phyloP scores from a whole-genome alignment of 2,329 filamentous ascomycete genomes.

The Fusarium sp. region DNA sequence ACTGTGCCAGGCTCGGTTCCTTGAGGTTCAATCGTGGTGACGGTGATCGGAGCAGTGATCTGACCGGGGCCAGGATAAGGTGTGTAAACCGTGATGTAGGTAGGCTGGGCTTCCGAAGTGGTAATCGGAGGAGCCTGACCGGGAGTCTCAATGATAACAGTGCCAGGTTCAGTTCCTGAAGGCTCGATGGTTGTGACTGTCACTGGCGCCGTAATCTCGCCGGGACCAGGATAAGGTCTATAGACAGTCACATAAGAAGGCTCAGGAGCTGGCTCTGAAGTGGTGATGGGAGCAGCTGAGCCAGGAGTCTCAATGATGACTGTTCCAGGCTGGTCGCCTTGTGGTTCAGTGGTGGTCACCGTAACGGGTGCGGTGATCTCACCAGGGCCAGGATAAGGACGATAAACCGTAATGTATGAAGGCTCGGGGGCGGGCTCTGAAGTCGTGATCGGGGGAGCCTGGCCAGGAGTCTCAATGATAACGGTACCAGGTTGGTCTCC shows the following conservation, averaged over 20 bases:
- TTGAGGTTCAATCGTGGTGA: neutral
- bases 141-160: constrained; percentile 26
- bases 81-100: neutral
- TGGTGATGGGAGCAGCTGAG: neutral
- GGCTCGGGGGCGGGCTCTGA: neutral
- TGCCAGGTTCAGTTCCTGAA: constrained; percentile 16
- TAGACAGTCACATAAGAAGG: constrained; percentile 8
- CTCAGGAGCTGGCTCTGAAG: neutral
- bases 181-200: constrained; percentile 13
- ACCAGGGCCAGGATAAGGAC: neutral
- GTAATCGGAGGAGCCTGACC: neutral
- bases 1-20: constrained; percentile 4
- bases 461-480: neutral
- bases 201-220: constrained; percentile 9
- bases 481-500: neutral
- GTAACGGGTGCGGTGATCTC: neutral
- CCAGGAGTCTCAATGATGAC: constrained; percentile 22
- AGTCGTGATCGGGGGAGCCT: neutral
- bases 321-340: constrained; percentile 7
- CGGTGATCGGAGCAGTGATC: neutral
- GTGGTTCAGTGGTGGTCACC: neutral
- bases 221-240: constrained; percentile 1
- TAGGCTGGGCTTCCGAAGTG: neutral
- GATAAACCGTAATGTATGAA: neutral
- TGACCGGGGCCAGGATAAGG: neutral